Evolutionary conservation across 441 rosid genomes (phyloP), one percentile per base, ranked within the genome.

Genomic region (Euphorbia celastroides): DNA sequence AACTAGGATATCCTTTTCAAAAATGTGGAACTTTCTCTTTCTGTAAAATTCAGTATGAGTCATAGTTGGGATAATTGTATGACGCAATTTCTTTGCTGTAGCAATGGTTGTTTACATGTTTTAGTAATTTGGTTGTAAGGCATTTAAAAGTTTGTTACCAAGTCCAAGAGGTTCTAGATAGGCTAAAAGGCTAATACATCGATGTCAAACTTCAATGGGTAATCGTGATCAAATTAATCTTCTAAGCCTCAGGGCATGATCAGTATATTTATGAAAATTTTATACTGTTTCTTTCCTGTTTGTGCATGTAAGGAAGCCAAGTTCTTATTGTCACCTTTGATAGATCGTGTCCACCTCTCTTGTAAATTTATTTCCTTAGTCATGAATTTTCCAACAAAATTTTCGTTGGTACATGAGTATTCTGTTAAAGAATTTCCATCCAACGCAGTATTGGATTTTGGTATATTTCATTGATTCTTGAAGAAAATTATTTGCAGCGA

Each of bases 401-500:
- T 55, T 50, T n/a, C n/a, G n/a, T n/a, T n/a, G n/a, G n/a, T n/a
- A n/a, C n/a, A n/a, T 14, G 1, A 44, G 5, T 20, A 31, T 41
- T 62, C 31, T 70, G 19, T 19, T 48, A 19, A 38, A 65, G 12
- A 20, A 58, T 5, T 31, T 46, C 19, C 23, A 36, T 62, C n/a
- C 38, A 22, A 1, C 5, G 26, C 27, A 41, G 28, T 5, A 28
- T 27, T 30, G 41, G 66, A 25, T 70, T 62, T 28, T 8, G 38
- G 14, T n/a, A 27, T n/a, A n/a, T n/a, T n/a, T n/a, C n/a, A n/a
- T n/a, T n/a, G n/a, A n/a, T n/a, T n/a, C n/a, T n/a, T n/a, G n/a
- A n/a, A n/a, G n/a, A n/a, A 9, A 23, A 50, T 28, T 19, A 22
- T 57, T 28, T 17, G n/a, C n/a, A 93, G 99, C 85, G 90, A 81